These are phyloP conservation scores for Dothistroma pini DNA, from an alignment of 2,329 filamentous ascomycete genomes.

Conservation along the genomic window DNA sequence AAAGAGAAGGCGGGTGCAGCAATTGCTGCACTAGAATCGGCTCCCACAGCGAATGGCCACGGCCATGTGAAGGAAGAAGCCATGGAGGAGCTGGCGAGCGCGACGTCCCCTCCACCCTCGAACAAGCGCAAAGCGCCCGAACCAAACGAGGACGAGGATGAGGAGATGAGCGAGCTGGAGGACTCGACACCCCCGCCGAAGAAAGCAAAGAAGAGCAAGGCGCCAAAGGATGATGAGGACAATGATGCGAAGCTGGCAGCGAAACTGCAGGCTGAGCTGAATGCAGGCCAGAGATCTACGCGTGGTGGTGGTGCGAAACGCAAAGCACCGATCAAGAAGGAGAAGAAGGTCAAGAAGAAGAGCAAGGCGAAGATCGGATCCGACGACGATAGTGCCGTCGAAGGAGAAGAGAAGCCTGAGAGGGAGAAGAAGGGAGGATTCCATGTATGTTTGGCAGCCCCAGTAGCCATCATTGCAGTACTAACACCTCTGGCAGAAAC, in stretches of 20 bases:
- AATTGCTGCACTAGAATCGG: conserved; percentile 29
- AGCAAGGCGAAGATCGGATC: conserved; percentile 67
- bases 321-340: conserved; percentile 57
- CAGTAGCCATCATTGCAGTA: neutral
- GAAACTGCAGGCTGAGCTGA: conserved; percentile 87
- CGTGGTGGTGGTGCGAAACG: conserved; percentile 62
- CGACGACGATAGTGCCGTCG: conserved; percentile 75
- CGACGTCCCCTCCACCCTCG: conserved; percentile 20
- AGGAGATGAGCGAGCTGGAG: conserved; percentile 40
- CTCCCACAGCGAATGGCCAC: conserved; percentile 36
- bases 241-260: conserved; percentile 88
- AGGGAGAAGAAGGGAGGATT: conserved; percentile 83
- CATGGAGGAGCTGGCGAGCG: neutral
- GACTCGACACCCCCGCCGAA: conserved; percentile 40
- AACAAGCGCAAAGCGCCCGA: conserved; percentile 42
- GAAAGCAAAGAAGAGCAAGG: conserved; percentile 55
- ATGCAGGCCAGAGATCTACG: conserved; percentile 67
- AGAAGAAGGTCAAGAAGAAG: conserved; percentile 61
- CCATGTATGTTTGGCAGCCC: conserved; percentile 55
- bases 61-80: conserved; percentile 28
- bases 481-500: conserved; percentile 50
- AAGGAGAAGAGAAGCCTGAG: conserved; percentile 51
- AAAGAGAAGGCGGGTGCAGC: conserved; percentile 24
- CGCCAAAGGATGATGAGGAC: conserved; percentile 54
- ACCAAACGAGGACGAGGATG: conserved; percentile 26